Conservation (phyloP, 805 yeast genomes). For the Wickerhamiella australiensis region DNA sequence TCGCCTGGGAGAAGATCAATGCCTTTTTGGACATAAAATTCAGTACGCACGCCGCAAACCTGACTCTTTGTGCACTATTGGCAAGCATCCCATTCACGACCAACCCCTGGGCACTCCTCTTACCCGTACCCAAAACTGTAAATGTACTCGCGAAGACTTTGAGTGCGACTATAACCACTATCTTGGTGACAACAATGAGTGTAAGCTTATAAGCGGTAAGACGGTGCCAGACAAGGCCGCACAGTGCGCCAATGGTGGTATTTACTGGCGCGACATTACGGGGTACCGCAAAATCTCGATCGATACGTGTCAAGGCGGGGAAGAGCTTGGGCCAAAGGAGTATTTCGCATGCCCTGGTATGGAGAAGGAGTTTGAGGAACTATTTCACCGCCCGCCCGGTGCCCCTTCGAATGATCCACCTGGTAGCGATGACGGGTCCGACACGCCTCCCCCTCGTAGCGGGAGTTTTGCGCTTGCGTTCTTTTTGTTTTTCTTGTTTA, state of each 20-base stretch:
- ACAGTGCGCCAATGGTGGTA: conserved; percentile 35
- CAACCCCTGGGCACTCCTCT: conserved; percentile 50
- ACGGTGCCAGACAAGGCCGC: conserved; percentile 34
- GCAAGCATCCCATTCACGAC: conserved; percentile 24
- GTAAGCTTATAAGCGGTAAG: conserved; percentile 68
- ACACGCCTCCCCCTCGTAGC: conserved; percentile 39
- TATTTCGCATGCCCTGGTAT: conserved; percentile 77
- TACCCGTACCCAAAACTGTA: conserved; percentile 51
- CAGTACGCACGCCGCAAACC: conserved; percentile 47
- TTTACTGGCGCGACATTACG: conserved; percentile 59
- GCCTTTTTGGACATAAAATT: conserved; percentile 62
- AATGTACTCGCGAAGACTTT: conserved; percentile 74
- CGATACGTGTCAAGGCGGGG: conserved; percentile 78
- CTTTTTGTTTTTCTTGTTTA: conserved; percentile 74
- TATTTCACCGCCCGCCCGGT: conserved; percentile 38
- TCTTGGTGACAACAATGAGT: conserved; percentile 64
- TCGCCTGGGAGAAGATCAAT: conserved; percentile 28
- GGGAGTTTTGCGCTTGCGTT: conserved; percentile 20
- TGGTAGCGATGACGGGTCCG: conserved; percentile 16
- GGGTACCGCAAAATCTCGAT: conserved; percentile 82
- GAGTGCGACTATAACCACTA: conserved; percentile 88
- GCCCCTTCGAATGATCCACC: conserved; percentile 45
- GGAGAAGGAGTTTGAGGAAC: conserved; percentile 44
- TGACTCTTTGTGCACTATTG: conserved; percentile 50
- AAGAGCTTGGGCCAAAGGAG: conserved; percentile 38